Base-by-base conservation (phyloP, 2,329 filamentous ascomycete genomes). In the Colletotrichum nymphaeae region DNA sequence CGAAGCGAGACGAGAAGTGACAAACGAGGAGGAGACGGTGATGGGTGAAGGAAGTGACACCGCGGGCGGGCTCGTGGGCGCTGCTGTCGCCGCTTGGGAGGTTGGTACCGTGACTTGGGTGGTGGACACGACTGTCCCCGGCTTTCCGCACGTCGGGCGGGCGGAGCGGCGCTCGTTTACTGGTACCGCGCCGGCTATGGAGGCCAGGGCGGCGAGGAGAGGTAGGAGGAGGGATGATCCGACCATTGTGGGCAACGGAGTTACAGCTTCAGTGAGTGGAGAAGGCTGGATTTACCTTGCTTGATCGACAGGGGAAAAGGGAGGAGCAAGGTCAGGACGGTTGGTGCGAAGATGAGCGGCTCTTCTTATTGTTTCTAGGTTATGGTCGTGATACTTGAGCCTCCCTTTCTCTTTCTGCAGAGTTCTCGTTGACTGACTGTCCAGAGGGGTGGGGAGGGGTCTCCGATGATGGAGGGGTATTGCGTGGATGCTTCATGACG, bases 161-260 rank as follows among this genome's bases (percentile, higher is more conserved):
- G 35, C 30, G 6, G 49, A 32, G 22, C 55, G 56, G 6, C 14
- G 42, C 62, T 37, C 57, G 11, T 58, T 55, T 32, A 35, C 53
- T 5, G 69, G 69, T 22, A 72, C 69, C 12, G 65, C 69, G 58
- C 52, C 59, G 49, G 67, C 69, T 16, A 69, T 28, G 49, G 57
- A 67, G 3, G 65, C 58, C 46, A 72, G 58, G 52, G 19, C 42
- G 19, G 19, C 42, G 19, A 72, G n/a, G 7, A 72, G 69, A 37
- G 59, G 66, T 22, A 70, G 12, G 60, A 73, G 53, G 42, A 73
- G 24, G 1, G n/a, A 26, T 42, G 42, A 58, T 53, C 26, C 26
- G 30, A 73, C 30, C 70, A 73, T 73, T 57, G 9, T 69, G n/a
- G 46, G 30, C 37, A n/a, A 42, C 28, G 28, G 28, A 5, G n/a